A percentile compares a stretch with the other conserved stretches of the same genome.
Conservation (phyloP, 768 basidiomycete species). For the Boletus edulis region DNA sequence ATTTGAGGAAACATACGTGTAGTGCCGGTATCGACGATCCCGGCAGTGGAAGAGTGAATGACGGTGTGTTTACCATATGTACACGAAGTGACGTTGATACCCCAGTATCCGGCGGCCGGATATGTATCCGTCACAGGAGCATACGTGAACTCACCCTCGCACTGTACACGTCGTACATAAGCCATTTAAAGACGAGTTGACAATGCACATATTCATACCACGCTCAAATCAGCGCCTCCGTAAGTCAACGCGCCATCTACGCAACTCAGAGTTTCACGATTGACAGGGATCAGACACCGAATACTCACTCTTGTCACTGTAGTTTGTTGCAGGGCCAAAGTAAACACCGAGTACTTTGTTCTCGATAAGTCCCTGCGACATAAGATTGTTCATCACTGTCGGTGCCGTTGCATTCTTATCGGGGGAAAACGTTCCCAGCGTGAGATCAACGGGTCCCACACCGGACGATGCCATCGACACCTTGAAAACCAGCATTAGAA, state of each 20-base stretch:
- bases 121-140: conserved; percentile 24
- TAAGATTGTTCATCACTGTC: conserved; percentile 25
- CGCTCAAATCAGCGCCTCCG: conserved; percentile 17
- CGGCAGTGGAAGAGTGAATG: conserved; percentile 21
- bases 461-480: conserved; percentile 27
- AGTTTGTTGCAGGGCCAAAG: conserved; percentile 19
- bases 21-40: conserved; percentile 31
- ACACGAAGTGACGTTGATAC: conserved; percentile 23
- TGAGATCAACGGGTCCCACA: conserved; percentile 24
- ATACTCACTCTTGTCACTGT: conserved; percentile 13
- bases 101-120: conserved; percentile 27
- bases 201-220: conserved; percentile 10
- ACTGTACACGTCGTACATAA: conserved; percentile 4
- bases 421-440: background rate
- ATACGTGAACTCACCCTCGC: conserved; percentile 22
- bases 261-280: background rate
- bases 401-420: conserved; percentile 8
- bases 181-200: background rate
- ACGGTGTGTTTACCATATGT: conserved; percentile 11
- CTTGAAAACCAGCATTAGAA: conserved; percentile 7
- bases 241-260: conserved; percentile 28
- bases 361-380: conserved; percentile 13
- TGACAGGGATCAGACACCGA: background rate
- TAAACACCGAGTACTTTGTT: conserved; percentile 18
- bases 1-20: conserved; percentile 12